phyloP scores from a whole-genome alignment of 345 rosid species.

The Boechera stricta region DNA sequence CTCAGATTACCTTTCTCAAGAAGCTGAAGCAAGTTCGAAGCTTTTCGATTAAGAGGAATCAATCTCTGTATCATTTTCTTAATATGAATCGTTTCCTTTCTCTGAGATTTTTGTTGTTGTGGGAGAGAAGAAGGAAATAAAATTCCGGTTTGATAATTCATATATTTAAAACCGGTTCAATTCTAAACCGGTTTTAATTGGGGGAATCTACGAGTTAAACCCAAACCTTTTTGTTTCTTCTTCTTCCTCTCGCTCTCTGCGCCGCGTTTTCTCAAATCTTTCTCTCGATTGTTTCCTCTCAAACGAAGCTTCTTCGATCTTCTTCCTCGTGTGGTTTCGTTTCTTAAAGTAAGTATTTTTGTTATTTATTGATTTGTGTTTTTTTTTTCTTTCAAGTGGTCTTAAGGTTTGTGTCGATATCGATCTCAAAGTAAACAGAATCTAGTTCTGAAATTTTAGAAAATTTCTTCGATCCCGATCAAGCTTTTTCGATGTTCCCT shows the following conservation, averaged over 20 bases:
- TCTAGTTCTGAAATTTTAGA: background rate
- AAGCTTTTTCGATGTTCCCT: background rate
- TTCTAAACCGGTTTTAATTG: slow-evolving; percentile 9
- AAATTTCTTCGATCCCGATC: background rate
- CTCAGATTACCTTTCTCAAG: background rate
- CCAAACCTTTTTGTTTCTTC: slow-evolving; percentile 25
- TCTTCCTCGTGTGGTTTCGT: slow-evolving; percentile 1
- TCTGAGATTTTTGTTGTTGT: background rate
- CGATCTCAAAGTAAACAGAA: slow-evolving; percentile 6
- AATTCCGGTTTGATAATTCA: slow-evolving; percentile 8
- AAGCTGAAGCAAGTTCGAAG: background rate
- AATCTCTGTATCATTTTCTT: background rate
- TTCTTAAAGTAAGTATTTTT: slow-evolving; percentile 16
- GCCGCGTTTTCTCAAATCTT: slow-evolving; percentile 14
- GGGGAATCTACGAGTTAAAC: background rate
- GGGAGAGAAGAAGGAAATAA: background rate
- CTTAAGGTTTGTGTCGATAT: slow-evolving; percentile 4
- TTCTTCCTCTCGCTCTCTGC: slow-evolving; percentile 26
- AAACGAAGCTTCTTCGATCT: slow-evolving; percentile 21
- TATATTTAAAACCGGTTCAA: slow-evolving; percentile 14
- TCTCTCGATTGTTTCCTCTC: slow-evolving; percentile 9
- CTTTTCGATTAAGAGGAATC: background rate
- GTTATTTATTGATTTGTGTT: background rate
- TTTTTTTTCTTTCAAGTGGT: background rate
- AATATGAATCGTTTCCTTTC: background rate